Conservation (phyloP, 352 stramenopile species). For the Phytopythium montanum region DNA sequence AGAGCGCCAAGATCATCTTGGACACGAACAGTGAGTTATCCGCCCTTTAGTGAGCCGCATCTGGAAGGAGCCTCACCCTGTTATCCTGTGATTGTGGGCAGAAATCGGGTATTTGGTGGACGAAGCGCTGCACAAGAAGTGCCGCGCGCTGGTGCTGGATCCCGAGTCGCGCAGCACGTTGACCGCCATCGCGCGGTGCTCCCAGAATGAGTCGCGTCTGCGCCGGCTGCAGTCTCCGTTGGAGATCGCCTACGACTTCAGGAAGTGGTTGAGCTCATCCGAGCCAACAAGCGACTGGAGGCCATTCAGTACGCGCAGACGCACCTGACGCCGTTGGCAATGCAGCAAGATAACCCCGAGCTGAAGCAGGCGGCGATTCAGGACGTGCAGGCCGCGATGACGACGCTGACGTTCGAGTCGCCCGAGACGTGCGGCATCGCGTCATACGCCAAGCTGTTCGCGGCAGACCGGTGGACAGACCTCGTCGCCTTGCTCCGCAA, state of each 20-base stretch:
- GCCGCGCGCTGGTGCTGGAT: slow-evolving; percentile 50
- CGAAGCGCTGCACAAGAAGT: slow-evolving; percentile 52
- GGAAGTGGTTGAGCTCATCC: slow-evolving; percentile 80
- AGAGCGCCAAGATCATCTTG: slow-evolving; percentile 66
- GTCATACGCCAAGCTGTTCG: slow-evolving; percentile 62
- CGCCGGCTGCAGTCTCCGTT: slow-evolving; percentile 63
- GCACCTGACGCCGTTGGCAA: slow-evolving; percentile 55
- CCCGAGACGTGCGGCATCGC: slow-evolving; percentile 59
- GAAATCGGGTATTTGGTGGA: slow-evolving; percentile 64
- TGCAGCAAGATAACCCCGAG: slow-evolving; percentile 56
- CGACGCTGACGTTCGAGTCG: slow-evolving; percentile 62
- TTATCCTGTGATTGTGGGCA: slow-evolving; percentile 10
- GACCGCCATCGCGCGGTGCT: slow-evolving; percentile 63
- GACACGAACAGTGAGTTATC: slow-evolving; percentile 38
- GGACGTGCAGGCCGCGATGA: slow-evolving; percentile 69
- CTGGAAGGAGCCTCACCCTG: neutral
- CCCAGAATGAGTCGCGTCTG: slow-evolving; percentile 64
- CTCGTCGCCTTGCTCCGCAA: slow-evolving; percentile 56
- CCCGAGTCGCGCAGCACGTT: slow-evolving; percentile 40
- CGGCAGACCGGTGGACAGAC: slow-evolving; percentile 45
- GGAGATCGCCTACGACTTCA: slow-evolving; percentile 70
- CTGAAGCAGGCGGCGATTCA: slow-evolving; percentile 51
- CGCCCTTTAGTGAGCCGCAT: too few species aligned
- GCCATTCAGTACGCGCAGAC: slow-evolving; percentile 67
- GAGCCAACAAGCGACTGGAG: slow-evolving; percentile 58